Percentiles rank a stretch among this genome's conserved stretches.
Evolutionary conservation across 768 basidiomycete species (phyloP).

Genomic region (Pisolithus sp.): DNA sequence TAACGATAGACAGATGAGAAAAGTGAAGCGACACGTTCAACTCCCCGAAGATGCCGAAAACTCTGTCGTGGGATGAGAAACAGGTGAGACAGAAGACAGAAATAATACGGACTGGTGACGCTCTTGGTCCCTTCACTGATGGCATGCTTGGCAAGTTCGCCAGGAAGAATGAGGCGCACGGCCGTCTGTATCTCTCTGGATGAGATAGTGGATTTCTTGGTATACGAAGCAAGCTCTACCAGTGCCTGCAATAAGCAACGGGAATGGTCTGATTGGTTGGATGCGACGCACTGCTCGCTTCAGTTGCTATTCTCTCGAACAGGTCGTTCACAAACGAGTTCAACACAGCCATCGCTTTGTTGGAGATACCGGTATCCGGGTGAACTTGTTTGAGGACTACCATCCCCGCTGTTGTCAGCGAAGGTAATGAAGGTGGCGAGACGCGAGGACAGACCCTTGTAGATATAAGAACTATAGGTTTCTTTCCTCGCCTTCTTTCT

Average conservation of each 20-base stretch:
- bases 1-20: too few relatives aligned
- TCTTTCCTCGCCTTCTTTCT: conserved; percentile 52
- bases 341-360: conserved; percentile 54
- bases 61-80: conserved; percentile 13
- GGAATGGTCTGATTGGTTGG: background rate
- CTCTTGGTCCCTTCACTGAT: conserved; percentile 70
- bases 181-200: conserved; percentile 68
- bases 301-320: conserved; percentile 52
- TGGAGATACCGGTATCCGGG: conserved; percentile 70
- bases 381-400: conserved; percentile 65
- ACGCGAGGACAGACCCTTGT: conserved; percentile 37
- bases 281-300: conserved; percentile 40
- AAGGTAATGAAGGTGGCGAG: background rate
- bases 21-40: background rate
- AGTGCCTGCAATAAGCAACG: background rate
- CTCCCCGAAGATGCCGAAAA: conserved; percentile 17
- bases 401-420: background rate
- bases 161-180: conserved; percentile 64
- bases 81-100: background rate
- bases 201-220: conserved; percentile 70
- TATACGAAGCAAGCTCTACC: conserved; percentile 57
- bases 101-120: conserved; percentile 38
- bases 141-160: conserved; percentile 69
- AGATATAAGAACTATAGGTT: conserved; percentile 61
- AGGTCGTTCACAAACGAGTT: conserved; percentile 61